Evolutionary conservation across 2,329 filamentous ascomycete genomes (phyloP), one percentile per base, ranked within the genome.

Genomic region (Cladosporium oxysporum): DNA sequence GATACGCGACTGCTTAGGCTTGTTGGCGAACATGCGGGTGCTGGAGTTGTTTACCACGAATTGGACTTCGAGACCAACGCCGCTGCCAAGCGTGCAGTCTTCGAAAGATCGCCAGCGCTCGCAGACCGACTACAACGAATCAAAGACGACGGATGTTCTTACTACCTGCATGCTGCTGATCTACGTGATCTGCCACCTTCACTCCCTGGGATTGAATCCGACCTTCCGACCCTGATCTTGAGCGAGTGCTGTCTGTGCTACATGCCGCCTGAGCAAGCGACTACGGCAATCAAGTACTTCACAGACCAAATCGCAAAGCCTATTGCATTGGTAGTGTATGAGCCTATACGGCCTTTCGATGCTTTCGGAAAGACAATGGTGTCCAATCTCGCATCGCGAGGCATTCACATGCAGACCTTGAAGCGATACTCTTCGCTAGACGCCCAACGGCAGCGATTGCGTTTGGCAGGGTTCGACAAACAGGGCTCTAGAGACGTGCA

Each of bases 221-320:
- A 75, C 28, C 72, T 91, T 0, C 92, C 95, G 0, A 99, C 95
- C 0, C 80, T 99, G 10, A 79, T 99, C 28, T 84, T 99, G 7
- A 98, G 94, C 0, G 95, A 99, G 78, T 98, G 95, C 83, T 99
- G 95, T 76, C 85, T 99, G 35, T 92, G 95, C 76, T 99, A 99
- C 74, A 85, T 99, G 1, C 84, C 89, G 10, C 84, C 88, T 0
- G 73, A 83, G 0, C 84, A 88, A 61, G 90, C 93, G 0, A 82
- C 84, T 44, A 70, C 72, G 67, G 75, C 79, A 31, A 72, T 80
- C 31, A 71, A 79, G n/a, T 75, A 77, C 75, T 58, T 78, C 21
- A 80, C 76, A 64, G 72, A 72, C 68, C 69, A 71, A 58, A 53
- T 75, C 18, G 60, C 66, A 49, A 88, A 69, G 71, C 85, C 77